These are phyloP conservation scores for Ascochyta lentis DNA, from an alignment of 2,329 filamentous ascomycete genomes.

Conservation along the genomic window DNA sequence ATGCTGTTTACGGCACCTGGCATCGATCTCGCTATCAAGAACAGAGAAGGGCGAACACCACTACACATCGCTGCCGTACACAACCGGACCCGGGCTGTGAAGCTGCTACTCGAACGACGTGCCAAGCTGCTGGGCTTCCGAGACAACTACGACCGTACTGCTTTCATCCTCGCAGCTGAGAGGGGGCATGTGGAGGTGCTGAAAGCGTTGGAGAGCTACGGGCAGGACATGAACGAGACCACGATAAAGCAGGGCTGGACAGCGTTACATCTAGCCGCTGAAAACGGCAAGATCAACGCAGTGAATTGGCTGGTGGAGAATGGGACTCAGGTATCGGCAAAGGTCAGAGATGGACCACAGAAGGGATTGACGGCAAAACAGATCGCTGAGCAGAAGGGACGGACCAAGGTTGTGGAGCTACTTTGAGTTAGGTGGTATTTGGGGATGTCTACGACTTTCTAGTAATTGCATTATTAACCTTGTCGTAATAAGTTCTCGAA, in stretches of 20 bases:
- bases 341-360: constrained; percentile 12
- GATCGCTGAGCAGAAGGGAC: constrained; percentile 18
- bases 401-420: not conserved
- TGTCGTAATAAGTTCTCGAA: no score
- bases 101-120: constrained; percentile 17
- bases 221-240: constrained; percentile 24
- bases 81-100: constrained; percentile 16
- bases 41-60: constrained; percentile 22
- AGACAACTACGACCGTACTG: constrained; percentile 21
- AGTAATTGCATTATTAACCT: no score
- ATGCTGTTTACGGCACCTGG: constrained; percentile 19
- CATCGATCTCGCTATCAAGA: constrained; percentile 22
- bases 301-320: constrained; percentile 18
- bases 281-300: constrained; percentile 16
- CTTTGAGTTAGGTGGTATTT: not conserved
- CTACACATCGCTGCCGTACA: constrained; percentile 23
- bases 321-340: constrained; percentile 18
- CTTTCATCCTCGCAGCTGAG: constrained; percentile 21
- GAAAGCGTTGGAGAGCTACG: constrained; percentile 16
- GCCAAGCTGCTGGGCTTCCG: constrained; percentile 4
- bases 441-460: no score
- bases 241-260: constrained; percentile 23
- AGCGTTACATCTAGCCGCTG: constrained; percentile 25
- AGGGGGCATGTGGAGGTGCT: constrained; percentile 21
- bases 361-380: constrained; percentile 21